Evolutionary conservation across 2,329 filamentous ascomycete genomes (phyloP).

Genomic region (Aspergillus sclerotialis): DNA sequence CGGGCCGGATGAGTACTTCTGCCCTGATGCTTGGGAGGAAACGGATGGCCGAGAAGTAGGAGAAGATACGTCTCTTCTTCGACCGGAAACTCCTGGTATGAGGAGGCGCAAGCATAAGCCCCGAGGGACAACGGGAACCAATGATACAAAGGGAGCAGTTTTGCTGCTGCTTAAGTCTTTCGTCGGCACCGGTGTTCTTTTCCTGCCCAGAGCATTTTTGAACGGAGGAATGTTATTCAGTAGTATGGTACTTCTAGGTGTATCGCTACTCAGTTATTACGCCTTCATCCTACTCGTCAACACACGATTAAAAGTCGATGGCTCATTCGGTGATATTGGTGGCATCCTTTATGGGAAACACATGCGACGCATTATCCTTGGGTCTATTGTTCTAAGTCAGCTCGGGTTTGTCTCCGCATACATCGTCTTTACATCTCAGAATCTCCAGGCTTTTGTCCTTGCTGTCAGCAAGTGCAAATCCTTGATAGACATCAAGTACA

Average conservation of each 20-base stretch:
- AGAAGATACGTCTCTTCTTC: constrained; percentile 78
- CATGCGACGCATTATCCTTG: constrained; percentile 81
- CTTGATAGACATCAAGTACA: constrained; percentile 75
- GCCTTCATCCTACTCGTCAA: constrained; percentile 92
- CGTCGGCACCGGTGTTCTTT: constrained; percentile 91
- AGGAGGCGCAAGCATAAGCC: constrained; percentile 70
- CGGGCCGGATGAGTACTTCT: constrained; percentile 84
- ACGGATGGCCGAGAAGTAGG: constrained; percentile 65
- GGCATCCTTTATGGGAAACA: constrained; percentile 83
- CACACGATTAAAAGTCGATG: constrained; percentile 75
- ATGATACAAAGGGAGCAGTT: constrained; percentile 70
- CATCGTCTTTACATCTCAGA: constrained; percentile 94
- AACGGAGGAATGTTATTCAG: constrained; percentile 98
- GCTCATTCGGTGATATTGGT: constrained; percentile 97
- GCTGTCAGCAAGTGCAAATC: constrained; percentile 85
- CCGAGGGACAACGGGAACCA: constrained; percentile 66
- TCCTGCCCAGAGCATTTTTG: constrained; percentile 84
- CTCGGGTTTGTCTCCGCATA: constrained; percentile 92
- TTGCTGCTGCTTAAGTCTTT: constrained; percentile 92
- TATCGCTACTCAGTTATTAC: constrained; percentile 87
- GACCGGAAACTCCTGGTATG: constrained; percentile 58
- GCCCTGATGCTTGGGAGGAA: constrained; percentile 62
- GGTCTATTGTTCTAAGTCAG: constrained; percentile 90
- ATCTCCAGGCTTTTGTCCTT: constrained; percentile 87
- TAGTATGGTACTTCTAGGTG: constrained; percentile 77